Percentiles rank a stretch among this genome's conserved stretches.
phyloP scores from a whole-genome alignment of 148 eudicot genomes.

The Suaeda aralocaspica region DNA sequence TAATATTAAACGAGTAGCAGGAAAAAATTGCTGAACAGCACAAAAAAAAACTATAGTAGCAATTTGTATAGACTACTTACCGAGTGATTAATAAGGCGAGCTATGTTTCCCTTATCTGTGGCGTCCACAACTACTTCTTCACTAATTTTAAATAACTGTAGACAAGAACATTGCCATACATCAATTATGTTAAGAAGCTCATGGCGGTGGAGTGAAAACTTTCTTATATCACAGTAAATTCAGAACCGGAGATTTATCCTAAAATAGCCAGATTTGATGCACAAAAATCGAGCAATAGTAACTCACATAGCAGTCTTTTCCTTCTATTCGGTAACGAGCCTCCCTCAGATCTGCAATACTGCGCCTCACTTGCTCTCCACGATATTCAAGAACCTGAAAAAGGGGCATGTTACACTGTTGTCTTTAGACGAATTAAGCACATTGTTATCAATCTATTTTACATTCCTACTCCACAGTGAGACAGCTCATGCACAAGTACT shows the following conservation, averaged over 20 bases:
- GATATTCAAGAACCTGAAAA: slow-evolving; percentile 89
- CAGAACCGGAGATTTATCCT: background rate
- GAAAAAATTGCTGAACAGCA: background rate
- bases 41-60: background rate
- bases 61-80: slow-evolving; percentile 37
- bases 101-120: slow-evolving; percentile 90
- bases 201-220: no score
- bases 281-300: slow-evolving; percentile 4
- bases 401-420: background rate
- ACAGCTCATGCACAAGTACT: no score
- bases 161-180: no score
- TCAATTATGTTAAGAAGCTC: no score
- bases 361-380: slow-evolving; percentile 97
- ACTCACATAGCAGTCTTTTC: slow-evolving; percentile 98
- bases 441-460: no score
- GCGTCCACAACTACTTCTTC: slow-evolving; percentile 98
- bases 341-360: slow-evolving; percentile 97
- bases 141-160: slow-evolving; percentile 96
- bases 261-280: background rate
- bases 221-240: no score
- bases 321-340: slow-evolving; percentile 67
- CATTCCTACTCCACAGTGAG: no score
- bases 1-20: background rate
- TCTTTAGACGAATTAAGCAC: background rate
- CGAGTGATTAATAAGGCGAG: slow-evolving; percentile 94